Percentiles rank a stretch among this genome's conserved stretches.
These are phyloP conservation scores for Hericium rajendrae DNA, from an alignment of 768 basidiomycete species.

Conservation along the genomic window DNA sequence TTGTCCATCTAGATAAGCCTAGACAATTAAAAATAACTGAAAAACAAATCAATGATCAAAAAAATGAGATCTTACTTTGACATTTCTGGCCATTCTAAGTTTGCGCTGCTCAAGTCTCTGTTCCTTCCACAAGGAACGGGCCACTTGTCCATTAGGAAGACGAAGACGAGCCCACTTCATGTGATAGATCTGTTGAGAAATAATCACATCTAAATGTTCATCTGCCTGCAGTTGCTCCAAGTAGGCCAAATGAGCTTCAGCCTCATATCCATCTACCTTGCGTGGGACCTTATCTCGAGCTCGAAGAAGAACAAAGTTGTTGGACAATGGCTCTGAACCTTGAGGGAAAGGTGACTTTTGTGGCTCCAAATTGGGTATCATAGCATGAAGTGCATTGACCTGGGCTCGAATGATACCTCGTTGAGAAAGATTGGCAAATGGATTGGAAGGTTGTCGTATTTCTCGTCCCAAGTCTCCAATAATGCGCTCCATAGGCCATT, in stretches of 20 bases:
- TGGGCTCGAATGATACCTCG: conserved; percentile 8
- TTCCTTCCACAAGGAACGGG: conserved; percentile 5
- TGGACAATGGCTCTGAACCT: too few relatives aligned
- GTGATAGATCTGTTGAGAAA: not conserved
- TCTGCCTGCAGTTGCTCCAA: not conserved
- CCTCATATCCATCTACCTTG: not conserved
- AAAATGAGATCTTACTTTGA: conserved; percentile 5
- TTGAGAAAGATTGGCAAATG: conserved; percentile 18
- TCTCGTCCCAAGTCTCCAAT: conserved; percentile 20
- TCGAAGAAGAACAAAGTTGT: conserved; percentile 17
- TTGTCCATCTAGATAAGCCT: not conserved
- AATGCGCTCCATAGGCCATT: conserved; percentile 18
- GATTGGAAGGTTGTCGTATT: conserved; percentile 18
- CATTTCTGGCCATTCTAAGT: conserved; percentile 7
- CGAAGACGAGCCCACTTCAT: conserved; percentile 16
- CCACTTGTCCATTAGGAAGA: conserved; percentile 15
- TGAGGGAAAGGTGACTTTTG: not conserved
- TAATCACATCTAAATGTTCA: not conserved
- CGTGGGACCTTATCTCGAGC: not conserved
- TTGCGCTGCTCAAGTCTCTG: not conserved
- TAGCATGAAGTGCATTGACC: conserved; percentile 1
- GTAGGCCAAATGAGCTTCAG: not conserved
- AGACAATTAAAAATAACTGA: too few relatives aligned
- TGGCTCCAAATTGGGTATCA: conserved; percentile 1
- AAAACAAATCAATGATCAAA: not conserved